A percentile compares a stretch with the other conserved stretches of the same genome.
phyloP scores from a whole-genome alignment of 2,329 filamentous ascomycete genomes.

The Epichloe scottii region DNA sequence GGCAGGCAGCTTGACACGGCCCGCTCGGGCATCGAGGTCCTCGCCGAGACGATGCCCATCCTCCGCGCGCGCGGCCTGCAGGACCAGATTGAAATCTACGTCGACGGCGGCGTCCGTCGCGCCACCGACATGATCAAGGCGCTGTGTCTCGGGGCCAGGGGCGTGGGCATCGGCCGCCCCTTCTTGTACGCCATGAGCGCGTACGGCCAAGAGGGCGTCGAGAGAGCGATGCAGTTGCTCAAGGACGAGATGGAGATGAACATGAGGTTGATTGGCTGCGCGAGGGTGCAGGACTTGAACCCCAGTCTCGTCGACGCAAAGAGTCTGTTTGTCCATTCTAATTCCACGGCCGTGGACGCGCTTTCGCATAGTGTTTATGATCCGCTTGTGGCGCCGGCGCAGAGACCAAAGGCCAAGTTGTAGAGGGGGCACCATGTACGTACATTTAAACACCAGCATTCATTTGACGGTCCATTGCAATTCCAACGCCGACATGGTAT shows the following conservation, averaged over 20 bases:
- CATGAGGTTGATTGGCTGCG: constrained; percentile 84
- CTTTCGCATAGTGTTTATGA: constrained; percentile 40
- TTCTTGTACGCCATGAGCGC: constrained; percentile 95
- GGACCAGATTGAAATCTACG: constrained; percentile 69
- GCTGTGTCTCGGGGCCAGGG: constrained; percentile 79
- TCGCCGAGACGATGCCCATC: constrained; percentile 87
- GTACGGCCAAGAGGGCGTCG: constrained; percentile 78
- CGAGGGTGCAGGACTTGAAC: constrained; percentile 62
- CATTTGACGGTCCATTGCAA: too few relatives aligned
- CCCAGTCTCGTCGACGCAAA: constrained; percentile 69
- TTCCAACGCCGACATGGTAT: too few relatives aligned
- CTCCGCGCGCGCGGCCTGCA: constrained; percentile 62
- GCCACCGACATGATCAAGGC: constrained; percentile 95
- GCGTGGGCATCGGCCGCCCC: constrained; percentile 85
- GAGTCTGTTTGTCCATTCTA: constrained; percentile 46
- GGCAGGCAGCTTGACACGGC: constrained; percentile 89
- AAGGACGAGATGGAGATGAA: constrained; percentile 99
- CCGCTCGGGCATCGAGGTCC: constrained; percentile 75
- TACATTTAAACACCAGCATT: too few relatives aligned
- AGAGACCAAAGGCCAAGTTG: constrained; percentile 40
- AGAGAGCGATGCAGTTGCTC: constrained; percentile 81
- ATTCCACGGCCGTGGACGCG: constrained; percentile 35
- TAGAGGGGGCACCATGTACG: background rate
- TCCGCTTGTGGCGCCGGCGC: constrained; percentile 36
- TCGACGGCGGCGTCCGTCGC: constrained; percentile 82